Evolutionary conservation across 2,329 filamentous ascomycete genomes (phyloP).

Genomic region (Fusarium napiforme): DNA sequence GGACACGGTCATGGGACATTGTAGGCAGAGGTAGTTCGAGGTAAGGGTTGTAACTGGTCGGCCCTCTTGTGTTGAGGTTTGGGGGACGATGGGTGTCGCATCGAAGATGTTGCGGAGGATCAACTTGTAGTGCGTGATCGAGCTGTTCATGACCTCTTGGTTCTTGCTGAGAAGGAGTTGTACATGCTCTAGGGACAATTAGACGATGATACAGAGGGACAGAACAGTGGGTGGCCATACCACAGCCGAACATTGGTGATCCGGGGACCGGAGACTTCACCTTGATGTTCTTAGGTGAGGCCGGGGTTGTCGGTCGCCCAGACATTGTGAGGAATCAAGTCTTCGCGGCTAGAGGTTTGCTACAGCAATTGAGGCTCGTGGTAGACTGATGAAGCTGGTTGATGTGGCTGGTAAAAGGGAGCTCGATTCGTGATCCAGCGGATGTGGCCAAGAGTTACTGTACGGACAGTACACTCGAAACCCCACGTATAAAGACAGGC

Average conservation of each 20-base stretch:
- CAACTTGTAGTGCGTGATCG: constrained; percentile 77
- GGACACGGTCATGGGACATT: constrained; percentile 76
- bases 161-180: constrained; percentile 71
- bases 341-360: neutral
- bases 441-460: neutral
- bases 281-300: constrained; percentile 67
- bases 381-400: neutral
- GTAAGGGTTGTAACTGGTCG: constrained; percentile 70
- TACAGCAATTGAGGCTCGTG: neutral
- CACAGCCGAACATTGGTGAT: constrained; percentile 71
- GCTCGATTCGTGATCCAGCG: constrained; percentile 5
- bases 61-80: constrained; percentile 70
- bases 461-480: neutral
- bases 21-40: constrained; percentile 77
- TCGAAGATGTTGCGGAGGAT: constrained; percentile 78
- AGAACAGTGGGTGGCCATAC: constrained; percentile 55
- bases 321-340: constrained; percentile 52
- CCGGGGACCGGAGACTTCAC: constrained; percentile 69
- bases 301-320: constrained; percentile 60
- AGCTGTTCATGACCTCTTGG: constrained; percentile 73
- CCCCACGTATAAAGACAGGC: neutral
- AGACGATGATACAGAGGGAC: constrained; percentile 37
- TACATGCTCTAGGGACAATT: constrained; percentile 71
- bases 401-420: neutral
- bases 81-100: constrained; percentile 70